Evolutionary conservation across 163 green algal genomes (phyloP).

Genomic region (Scenedesmus sp.): DNA sequence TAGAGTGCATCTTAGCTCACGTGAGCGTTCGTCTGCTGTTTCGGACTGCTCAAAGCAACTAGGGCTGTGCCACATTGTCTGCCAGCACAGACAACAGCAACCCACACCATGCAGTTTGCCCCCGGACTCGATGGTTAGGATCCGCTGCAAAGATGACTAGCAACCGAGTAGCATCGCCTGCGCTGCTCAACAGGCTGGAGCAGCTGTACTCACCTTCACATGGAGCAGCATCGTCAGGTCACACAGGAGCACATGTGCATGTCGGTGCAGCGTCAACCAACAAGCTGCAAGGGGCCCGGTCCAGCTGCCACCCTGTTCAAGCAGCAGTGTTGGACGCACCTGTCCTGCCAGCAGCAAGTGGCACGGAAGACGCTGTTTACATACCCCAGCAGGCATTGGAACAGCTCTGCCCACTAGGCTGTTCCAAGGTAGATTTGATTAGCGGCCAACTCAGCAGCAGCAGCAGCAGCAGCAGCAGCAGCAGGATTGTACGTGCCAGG

Average conservation of each 20-base stretch:
- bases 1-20: neutral
- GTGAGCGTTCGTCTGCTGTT: neutral
- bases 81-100: slow-evolving; percentile 37
- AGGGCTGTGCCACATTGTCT: neutral
- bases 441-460: neutral
- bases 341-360: neutral
- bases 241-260: neutral
- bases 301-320: neutral
- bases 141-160: neutral
- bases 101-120: neutral
- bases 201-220: slow-evolving; percentile 15
- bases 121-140: neutral
- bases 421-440: slow-evolving; percentile 12
- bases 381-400: slow-evolving; percentile 12
- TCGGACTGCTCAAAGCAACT: neutral
- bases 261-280: neutral
- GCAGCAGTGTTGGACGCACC: slow-evolving; percentile 19
- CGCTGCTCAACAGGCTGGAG: slow-evolving; percentile 20
- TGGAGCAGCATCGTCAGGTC: neutral
- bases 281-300: neutral
- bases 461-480: neutral
- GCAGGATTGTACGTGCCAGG: neutral
- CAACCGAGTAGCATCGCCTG: neutral
- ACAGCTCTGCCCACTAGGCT: neutral
- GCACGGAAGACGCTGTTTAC: slow-evolving; percentile 20